Evolutionary conservation across 495 filamentous ascomycete species (phyloP), one percentile per base, ranked within the genome.

Genomic region (Penicillium silybi): DNA sequence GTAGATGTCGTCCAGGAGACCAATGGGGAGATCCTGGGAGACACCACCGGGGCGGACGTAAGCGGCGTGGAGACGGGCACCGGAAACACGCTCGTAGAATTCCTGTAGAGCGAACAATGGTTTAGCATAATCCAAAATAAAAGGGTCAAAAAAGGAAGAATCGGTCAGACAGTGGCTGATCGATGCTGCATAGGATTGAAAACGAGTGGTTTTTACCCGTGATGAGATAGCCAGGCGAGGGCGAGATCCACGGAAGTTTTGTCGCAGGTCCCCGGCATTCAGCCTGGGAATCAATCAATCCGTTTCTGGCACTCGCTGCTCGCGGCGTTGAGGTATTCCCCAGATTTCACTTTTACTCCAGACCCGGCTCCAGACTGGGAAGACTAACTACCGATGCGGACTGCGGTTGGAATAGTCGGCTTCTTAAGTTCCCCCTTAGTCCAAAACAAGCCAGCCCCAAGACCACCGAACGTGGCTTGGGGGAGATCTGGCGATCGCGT

Each of bases 61-160:
- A 61, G 95, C 95, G 41, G 95, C 90, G 71, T 99, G 95, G 54
- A 99, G 85, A 77, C 95, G 92, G 57, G 95, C 95, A 57, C 95
- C 95, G 37, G 93, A 97, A 29, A 97, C 95, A 71, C 95, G 90
- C 71, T 99, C 95, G 68, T 99, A 99, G 78, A 99, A 99, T 85
- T 99, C 93, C 92, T 97, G 55, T 37, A 45, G 25, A 16, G 41
- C 35, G 16, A 38, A 16, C 27, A 44, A 43, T 35, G 19, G 11
- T n/a, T 51, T 37, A 51, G 40, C 20, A 26, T 1, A 13, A 13
- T 38, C 16, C 4, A 16, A 20, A 17, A 16, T 32, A n/a, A n/a
- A n/a, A n/a, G n/a, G n/a, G n/a, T n/a, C n/a, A n/a, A n/a, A n/a
- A n/a, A n/a, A n/a, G n/a, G n/a, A n/a, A 13, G 29, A 13, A 32